Conservation (phyloP, 73 alveolate species). For the Tetrahymena thermophila region DNA sequence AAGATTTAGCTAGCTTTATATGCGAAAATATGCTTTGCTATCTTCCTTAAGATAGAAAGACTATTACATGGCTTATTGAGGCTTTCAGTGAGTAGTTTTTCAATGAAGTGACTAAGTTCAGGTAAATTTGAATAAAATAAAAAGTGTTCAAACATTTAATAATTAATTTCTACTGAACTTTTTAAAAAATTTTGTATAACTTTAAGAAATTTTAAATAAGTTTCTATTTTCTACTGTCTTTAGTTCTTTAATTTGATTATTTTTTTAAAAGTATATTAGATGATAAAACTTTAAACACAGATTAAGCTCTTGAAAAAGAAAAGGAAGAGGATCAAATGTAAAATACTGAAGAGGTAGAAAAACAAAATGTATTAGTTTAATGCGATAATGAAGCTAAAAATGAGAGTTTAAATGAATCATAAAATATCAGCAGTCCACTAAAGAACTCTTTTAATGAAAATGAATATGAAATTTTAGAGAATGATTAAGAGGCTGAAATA, state of each 20-base stretch:
- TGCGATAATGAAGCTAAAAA: neutral
- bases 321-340: neutral
- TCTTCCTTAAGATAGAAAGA: neutral
- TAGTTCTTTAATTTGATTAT: neutral
- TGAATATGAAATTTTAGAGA: neutral
- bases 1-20: neutral
- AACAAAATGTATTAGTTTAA: neutral
- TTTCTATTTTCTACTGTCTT: neutral
- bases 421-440: neutral
- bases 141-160: neutral
- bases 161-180: neutral
- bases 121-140: neutral
- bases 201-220: too few species aligned
- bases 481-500: neutral
- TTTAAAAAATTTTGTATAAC: neutral
- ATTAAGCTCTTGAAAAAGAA: neutral
- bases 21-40: neutral
- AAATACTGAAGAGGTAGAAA: neutral
- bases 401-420: neutral
- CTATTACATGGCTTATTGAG: neutral
- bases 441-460: neutral
- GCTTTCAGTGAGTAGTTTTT: neutral
- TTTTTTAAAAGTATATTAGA: neutral
- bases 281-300: neutral
- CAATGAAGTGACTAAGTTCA: neutral